Base-by-base conservation (phyloP, 257 asterid species). In the Fraxinus quadrangulata region DNA sequence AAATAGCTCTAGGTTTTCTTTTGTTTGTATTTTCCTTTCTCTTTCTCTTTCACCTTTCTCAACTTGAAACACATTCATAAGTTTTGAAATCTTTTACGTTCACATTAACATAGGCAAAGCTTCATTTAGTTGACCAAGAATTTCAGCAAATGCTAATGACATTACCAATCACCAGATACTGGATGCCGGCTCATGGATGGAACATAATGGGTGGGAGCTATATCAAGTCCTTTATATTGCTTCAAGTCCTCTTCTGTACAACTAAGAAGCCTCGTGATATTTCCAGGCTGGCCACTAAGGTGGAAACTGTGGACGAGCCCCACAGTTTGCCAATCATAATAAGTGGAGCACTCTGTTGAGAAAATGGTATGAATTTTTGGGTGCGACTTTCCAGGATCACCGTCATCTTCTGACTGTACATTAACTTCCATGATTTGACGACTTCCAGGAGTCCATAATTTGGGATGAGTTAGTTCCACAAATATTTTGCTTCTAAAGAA, bases 141-240 rank as follows among this genome's bases (percentile, higher is more conserved):
- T 47, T 67, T 37, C 19, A n/a, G 75, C 40, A 42, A 75, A 78
- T 77, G 82, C 74, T 70, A 78, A 70, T 56, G 11, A 80, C 40
- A 21, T 81, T 90, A 95, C 99, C 98, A 96, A 79, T 96, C 99
- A 75, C 97, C 98, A 1, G 98, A 92, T 71, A 89, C 74, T 21
- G 99, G 98, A 88, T 93, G 99, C 12, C 96, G 93, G 81, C 99
- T 96, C 99, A 96, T 96, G 81, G 99, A 96, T 13, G 99, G 99
- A 65, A 93, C 98, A 73, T 88, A 88, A 89, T 96, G 98, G 61
- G 98, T 96, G 40, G 97, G 97, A 85, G 97, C 98, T 56, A 96
- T 81, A 89, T 93, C 90, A 49, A 79, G 94, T 54, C 99, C 99
- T 86, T 91, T 87, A 84, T 96, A 96, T 79, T 87, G 83, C 90